Conservation (phyloP, 139 green algal genomes). For the Astrephomene gubernaculifera region DNA sequence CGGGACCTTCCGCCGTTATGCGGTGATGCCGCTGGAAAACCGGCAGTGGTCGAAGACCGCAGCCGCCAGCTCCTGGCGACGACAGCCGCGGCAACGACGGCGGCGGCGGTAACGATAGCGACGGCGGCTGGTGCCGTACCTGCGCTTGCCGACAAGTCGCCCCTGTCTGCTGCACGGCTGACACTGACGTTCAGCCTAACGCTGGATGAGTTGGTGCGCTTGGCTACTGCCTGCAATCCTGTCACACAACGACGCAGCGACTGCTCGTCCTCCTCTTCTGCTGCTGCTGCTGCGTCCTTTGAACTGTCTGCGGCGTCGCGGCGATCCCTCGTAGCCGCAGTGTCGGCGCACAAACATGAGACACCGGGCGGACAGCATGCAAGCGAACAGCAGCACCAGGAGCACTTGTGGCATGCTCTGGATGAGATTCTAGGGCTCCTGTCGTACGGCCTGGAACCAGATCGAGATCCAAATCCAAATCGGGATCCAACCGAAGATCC, state of each 20-base stretch:
- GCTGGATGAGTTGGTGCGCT: neutral
- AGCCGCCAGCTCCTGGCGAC: neutral
- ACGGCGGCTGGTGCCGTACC: neutral
- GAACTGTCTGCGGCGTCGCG: constrained; percentile 5
- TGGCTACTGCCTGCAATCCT: neutral
- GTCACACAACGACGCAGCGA: neutral
- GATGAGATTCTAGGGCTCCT: neutral
- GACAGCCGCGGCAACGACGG: too few species aligned
- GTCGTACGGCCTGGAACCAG: neutral
- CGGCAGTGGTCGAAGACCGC: neutral
- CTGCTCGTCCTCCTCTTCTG: too few species aligned
- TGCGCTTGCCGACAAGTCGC: neutral
- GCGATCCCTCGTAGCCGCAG: neutral
- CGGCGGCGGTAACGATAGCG: too few species aligned
- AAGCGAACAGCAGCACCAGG: neutral
- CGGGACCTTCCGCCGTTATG: neutral
- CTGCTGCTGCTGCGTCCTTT: neutral
- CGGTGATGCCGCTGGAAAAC: neutral
- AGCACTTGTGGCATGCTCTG: neutral
- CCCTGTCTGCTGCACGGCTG: neutral
- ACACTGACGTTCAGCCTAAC: constrained; percentile 13
- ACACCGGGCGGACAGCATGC: too few species aligned
- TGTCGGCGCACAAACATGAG: neutral
- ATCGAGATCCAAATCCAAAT: neutral
- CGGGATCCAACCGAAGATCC: neutral